Base-by-base conservation (phyloP, 768 basidiomycete species). In the Hypholoma sublateritium region DNA sequence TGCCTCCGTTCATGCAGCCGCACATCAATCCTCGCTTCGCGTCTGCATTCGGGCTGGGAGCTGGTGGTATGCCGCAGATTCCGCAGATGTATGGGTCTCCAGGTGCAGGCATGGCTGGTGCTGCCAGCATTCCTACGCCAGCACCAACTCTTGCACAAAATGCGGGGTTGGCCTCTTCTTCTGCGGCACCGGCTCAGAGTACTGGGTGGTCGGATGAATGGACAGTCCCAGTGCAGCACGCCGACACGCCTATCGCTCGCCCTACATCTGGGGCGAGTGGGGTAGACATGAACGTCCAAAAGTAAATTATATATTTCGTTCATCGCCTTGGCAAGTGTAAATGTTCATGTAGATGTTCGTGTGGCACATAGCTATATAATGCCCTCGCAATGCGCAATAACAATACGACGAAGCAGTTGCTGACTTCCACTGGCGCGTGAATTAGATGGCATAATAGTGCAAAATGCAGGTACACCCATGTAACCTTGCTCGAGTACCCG, bases 21-120 rank as follows among this genome's bases (percentile, higher is more conserved):
- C 91, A 93, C 65, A 92, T 93, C 57, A 92, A 93, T 63, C 91
- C 91, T 8, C 80, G 86, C 11, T 92, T 93, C 69, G 88, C 89
- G 13, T 80, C 82, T 32, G 73, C 74, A 25, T 88, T 90, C 59
- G 87, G 58, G 32, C 52, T 64, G 34, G 62, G 57, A 9, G 53
- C 51, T 54, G 47, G 37, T 51, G 62, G 52, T 37, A 37, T 56
- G 24, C 46, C 42, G 34, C 52, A 53, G 34, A 35, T 36, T 16
- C 1, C 53, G 34, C 53, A 46, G n/a, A 44, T 21, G n/a, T 53
- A 53, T 24, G 43, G 43, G 9, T 12, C 53, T 32, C 13, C 14
- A 1, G 22, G 17, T 24, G 32, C 9, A 14, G 42, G n/a, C 21
- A 21, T 45, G 14, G 21, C 51, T 25, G 21, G 9, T 21, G 16